Base-by-base conservation (phyloP, 2,329 filamentous ascomycete species). In the Ramularia endophylla region DNA sequence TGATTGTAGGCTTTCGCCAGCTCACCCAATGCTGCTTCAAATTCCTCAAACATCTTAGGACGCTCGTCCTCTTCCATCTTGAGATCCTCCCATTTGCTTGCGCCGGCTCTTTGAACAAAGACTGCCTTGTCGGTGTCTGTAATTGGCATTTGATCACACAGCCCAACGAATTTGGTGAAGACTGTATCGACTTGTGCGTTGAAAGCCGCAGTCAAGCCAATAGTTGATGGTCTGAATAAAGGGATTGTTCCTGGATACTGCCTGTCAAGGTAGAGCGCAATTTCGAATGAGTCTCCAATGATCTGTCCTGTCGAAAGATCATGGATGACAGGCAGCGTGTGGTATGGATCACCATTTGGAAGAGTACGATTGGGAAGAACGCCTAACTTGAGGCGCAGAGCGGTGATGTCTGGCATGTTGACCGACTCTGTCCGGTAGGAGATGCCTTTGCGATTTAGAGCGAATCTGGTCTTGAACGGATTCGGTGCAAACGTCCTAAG, bases 221-320 rank as follows among this genome's bases (percentile, higher is more conserved):
- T 57, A 2, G 60, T 58, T 28, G 62, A 56, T 0, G 58, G 35
- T 0, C 71, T 71, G 50, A 81, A 75, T 2, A 82, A 64, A 63
- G 1, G 70, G 70, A 0, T 67, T 57, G 20, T 59, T n/a, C n/a
- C 43, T 0, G 76, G 74, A 40, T 75, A 79, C 0, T 57, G 66
- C 1, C 68, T 60, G 17, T 82, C 70, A 2, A 83, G 66, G 51
- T 81, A 75, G 18, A 72, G 60, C 5, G 80, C 80, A 45, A 83
- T 83, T 38, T 83, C 80, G 53, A 81, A 80, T 2, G 78, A 77
- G 61, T 84, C 80, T 4, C 80, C 80, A 2, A 82, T 41, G 0
- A 65, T 37, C 0, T 59, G 44, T 4, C 53, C 54, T 0, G 68
- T 72, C 13, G 52, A 41, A 0, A 64, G 56, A 37, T 81, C 74